A percentile compares a stretch with the other conserved stretches of the same genome.
phyloP scores from a whole-genome alignment of 1,284 basidiomycete genomes.

The Naganishia liquefaciens region DNA sequence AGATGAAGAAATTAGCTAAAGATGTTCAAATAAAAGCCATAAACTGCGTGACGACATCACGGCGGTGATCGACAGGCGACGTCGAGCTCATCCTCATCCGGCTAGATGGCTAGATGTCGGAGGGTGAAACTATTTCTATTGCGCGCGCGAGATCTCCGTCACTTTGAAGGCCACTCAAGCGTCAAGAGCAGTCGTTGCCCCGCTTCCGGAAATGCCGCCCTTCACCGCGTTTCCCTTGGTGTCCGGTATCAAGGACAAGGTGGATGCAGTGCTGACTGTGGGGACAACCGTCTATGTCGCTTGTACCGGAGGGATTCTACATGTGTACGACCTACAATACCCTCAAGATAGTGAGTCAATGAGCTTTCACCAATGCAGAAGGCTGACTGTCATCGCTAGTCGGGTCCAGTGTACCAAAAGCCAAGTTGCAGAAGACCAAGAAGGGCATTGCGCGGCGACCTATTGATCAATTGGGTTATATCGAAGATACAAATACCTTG shows the following conservation, averaged over 20 bases:
- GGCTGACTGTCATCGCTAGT: constrained; percentile 39
- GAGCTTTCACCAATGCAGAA: constrained; percentile 30
- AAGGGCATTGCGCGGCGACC: constrained; percentile 65
- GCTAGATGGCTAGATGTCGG: neutral
- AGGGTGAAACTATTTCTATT: neutral
- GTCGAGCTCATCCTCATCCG: neutral
- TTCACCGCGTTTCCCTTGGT: constrained; percentile 34
- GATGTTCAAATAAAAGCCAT: no score
- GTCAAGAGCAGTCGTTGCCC: neutral
- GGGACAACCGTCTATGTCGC: constrained; percentile 72
- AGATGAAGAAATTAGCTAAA: neutral
- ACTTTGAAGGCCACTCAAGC: no score
- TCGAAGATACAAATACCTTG: constrained; percentile 78
- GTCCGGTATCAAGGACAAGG: constrained; percentile 39
- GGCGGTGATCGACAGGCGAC: neutral
- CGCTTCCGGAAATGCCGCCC: constrained; percentile 33
- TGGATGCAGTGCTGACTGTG: constrained; percentile 38
- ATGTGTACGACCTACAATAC: constrained; percentile 63
- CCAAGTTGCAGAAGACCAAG: constrained; percentile 61
- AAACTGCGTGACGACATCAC: neutral
- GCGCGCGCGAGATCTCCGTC: neutral
- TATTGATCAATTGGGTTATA: constrained; percentile 81
- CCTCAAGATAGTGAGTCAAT: constrained; percentile 48
- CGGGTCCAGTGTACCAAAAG: constrained; percentile 25
- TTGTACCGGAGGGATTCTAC: constrained; percentile 67